Base-by-base conservation (phyloP, 495 filamentous ascomycete genomes). In the Eremomyces bilateralis region DNA sequence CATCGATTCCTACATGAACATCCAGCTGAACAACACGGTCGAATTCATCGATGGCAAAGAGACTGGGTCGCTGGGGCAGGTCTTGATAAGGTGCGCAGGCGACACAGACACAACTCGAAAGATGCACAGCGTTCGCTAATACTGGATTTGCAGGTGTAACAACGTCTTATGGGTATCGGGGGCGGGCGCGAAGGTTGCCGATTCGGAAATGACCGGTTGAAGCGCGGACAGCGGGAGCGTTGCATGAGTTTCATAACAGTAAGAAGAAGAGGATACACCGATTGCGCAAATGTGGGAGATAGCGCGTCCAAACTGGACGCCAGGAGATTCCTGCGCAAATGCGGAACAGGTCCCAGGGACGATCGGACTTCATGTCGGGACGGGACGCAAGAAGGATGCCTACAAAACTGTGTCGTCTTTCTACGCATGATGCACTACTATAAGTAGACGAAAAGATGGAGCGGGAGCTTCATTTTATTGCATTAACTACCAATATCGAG, bases 1-100 rank as follows among this genome's bases (percentile, higher is more conserved):
- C 58, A 78, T 92, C 44, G 88, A 97, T 61, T 83, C 76, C 47
- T 97, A 95, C 67, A 93, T 97, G 84, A 97, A 97, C 60, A 71
- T 97, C 41, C 79, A 94, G 57, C 67, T 97, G 34, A 67, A 67
- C 46, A 70, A 74, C 46, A 81, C 88, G 32, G 80, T 90, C 59
- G 90, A 95, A 50, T 92, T 68, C 58, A 75, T 93, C 43, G 73
- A 88, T 56, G 79, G 77, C 36, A 81, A 88, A 66, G 24, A 27
- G 24, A 6, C 76, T 20, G 83, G 80, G 31, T 63, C 61, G 40
- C 56, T 97, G 49, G 88, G 88, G 15, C 72, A 91, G 53, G 88
- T 95, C 33, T 52, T 97, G 44, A 95, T 97, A 44, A 64, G 88
- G 81, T 91, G 52, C 36, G n/a, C n/a, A 19, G 6, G 29, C 4